phyloP scores from a whole-genome alignment of 148 eudicot genomes.

The Simmondsia chinensis region DNA sequence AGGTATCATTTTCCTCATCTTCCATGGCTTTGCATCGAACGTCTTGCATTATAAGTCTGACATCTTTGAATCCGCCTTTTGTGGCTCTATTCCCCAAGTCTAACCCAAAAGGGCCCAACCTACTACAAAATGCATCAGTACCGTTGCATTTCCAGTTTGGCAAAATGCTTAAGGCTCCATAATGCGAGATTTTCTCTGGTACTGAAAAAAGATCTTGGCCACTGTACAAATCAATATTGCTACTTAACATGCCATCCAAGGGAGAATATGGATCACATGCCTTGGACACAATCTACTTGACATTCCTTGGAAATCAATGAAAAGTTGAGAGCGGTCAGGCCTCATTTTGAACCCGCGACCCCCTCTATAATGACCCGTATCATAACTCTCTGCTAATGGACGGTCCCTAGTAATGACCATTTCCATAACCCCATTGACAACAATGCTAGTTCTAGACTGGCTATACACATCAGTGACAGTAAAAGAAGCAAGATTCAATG shows the following conservation, averaged over 20 bases:
- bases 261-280: constrained; percentile 66
- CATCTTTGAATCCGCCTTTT: constrained; percentile 61
- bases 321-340: constrained; percentile 48
- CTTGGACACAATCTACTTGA: constrained; percentile 34
- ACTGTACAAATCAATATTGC: constrained; percentile 39
- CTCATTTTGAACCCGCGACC: constrained; percentile 42
- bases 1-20: constrained; percentile 11
- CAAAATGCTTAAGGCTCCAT: constrained; percentile 37
- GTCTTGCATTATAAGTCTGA: constrained; percentile 50
- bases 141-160: constrained; percentile 89
- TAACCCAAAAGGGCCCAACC: constrained; percentile 65
- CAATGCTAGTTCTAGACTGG: constrained; percentile 30
- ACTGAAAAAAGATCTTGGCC: constrained; percentile 55
- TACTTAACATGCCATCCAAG: constrained; percentile 25
- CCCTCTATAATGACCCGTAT: constrained; percentile 10
- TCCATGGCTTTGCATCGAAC: constrained; percentile 34
- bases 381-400: too few relatives aligned
- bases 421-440: constrained; percentile 52
- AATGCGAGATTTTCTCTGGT: constrained; percentile 29
- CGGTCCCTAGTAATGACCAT: constrained; percentile 47
- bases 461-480: constrained; percentile 63
- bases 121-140: constrained; percentile 62
- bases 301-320: constrained; percentile 61
- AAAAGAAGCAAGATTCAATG: constrained; percentile 46
- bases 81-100: constrained; percentile 52